Base-by-base conservation (phyloP, 192 early-diverging fungal genomes). In the Backusella tuberculispora region DNA sequence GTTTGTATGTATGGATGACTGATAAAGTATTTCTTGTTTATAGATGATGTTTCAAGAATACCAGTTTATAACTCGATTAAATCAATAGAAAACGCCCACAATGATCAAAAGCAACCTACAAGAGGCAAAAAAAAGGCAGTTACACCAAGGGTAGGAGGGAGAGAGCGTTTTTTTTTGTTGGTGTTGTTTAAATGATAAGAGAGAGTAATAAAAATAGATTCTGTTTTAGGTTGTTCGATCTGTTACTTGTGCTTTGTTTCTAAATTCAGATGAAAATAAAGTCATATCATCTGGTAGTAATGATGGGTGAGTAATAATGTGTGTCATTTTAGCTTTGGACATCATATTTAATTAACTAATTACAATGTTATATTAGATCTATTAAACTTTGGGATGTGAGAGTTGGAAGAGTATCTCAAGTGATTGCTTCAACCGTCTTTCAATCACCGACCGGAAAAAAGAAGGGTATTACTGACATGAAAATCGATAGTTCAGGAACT, bases 341-440 rank as follows among this genome's bases (percentile, higher is more conserved):
- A 38, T n/a, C 63, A 8, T 63, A 43, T 7, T 60, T 40, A 10
- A 42, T 40, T 63, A 47, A 34, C 45, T 71, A 47, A 34, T 45
- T 71, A 44, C 47, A 12, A 56, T 40, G 37, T 26, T 38, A n/a
- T 13, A 21, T 34, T 34, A 79, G 91, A 19, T 76, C 87, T 29
- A 81, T 97, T 40, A 94, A 92, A 79, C 86, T 91, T 42, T 97
- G 95, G 95, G 95, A 97, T 76, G 82, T 92, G 67, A 80, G 95
- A 7, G 86, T 77, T 71, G 82, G 50, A 29, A 82, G 73, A 87
- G 1, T 66, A 67, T 13, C 89, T 78, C 13, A 72, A 69, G 34
- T 77, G 75, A 29, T 78, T 76, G 21, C 85, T 83, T 64, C 77
- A 63, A 72, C 85, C n/a, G 74, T 70, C 44, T 78, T 81, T 64